A percentile compares a stretch with the other conserved stretches of the same genome.
phyloP scores from a whole-genome alignment of 2,329 filamentous ascomycete species.

The Tolypocladium tropicale region DNA sequence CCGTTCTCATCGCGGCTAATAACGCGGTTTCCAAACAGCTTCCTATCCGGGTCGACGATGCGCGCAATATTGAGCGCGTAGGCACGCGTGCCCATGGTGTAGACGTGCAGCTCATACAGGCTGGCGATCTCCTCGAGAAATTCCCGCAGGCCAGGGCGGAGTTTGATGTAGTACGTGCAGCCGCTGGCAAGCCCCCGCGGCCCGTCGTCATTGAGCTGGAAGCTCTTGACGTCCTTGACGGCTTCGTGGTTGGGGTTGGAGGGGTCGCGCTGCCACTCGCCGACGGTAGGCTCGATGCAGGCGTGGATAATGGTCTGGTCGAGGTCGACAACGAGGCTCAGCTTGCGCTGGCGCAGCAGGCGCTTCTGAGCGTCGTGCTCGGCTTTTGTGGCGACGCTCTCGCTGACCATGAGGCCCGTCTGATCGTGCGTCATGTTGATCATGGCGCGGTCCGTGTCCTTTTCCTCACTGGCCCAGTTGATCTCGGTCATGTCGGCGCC shows the following conservation, averaged over 20 bases:
- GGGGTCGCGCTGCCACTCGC: conserved; percentile 86
- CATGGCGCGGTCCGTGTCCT: conserved; percentile 74
- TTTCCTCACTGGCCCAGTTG: conserved; percentile 70
- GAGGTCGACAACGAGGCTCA: conserved; percentile 90
- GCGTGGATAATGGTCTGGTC: conserved; percentile 99
- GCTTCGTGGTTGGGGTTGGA: conserved; percentile 85
- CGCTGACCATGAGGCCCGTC: conserved; percentile 74
- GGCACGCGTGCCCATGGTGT: conserved; percentile 97
- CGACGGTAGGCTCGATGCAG: conserved; percentile 91
- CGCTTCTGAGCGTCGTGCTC: conserved; percentile 82
- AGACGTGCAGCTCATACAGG: conserved; percentile 92
- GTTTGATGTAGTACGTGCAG: conserved; percentile 98
- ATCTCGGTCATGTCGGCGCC: conserved; percentile 93
- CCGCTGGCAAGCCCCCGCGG: conserved; percentile 56
- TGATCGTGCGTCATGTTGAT: conserved; percentile 96
- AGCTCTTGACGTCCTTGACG: conserved; percentile 78
- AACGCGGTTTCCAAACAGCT: conserved; percentile 86
- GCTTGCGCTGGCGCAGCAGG: conserved; percentile 68
- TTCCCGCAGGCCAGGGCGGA: conserved; percentile 73
- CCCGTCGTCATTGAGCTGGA: conserved; percentile 82
- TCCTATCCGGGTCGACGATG: conserved; percentile 83
- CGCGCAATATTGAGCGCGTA: conserved; percentile 87
- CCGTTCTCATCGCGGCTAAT: conserved; percentile 96
- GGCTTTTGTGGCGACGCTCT: conserved; percentile 65
- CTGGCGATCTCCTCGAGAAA: conserved; percentile 71